Evolutionary conservation across 176 grass and related monocot genomes (phyloP), one percentile per base, ranked within the genome.

Genomic region (Pharus latifolius): DNA sequence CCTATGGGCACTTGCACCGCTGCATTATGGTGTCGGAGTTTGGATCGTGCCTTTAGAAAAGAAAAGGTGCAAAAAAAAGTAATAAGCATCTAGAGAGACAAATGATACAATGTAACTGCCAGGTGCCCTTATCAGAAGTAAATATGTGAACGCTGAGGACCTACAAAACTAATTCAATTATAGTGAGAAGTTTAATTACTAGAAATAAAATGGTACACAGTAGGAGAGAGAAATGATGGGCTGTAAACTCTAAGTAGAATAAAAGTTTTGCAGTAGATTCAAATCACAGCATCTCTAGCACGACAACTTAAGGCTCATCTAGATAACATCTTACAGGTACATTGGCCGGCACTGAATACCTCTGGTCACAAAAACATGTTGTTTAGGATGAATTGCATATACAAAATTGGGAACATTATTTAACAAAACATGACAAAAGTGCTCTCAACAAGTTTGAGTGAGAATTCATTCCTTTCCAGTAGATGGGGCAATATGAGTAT

Each of bases 1-100:
- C 95, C 95, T 57, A 98, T 93, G 5, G 95, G 95, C 53, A 91
- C 80, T 78, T 98, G 95, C 53, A 98, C 81, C 52, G 95, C 89
- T 71, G 95, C 95, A 93, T 49, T 98, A 49, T 98, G 89, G 61
- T 98, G 95, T 5, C 95, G 81, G 38, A 98, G 87, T 72, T 98
- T 98, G 65, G 87, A 83, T 33, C 95, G 85, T 51, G 90, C 95
- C 95, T 98, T 78, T 30, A 72, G 66, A 37, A 67, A 19, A 17
- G 65, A 79, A 30, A 78, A 29, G n/a, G 37, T 13, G 13, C 16
- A 9, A 13, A 70, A 14, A 56, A 80, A 71, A 79, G 51, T 26
- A 17, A 79, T 27, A 76, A 23, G 60, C 22, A 84, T 26, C 35
- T 43, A 28, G 46, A 56, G 38, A 87, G 75, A 69, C 13, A 38